Evolutionary conservation across 1,284 basidiomycete genomes (phyloP), one percentile per base, ranked within the genome.

Genomic region (Austropuccinia psidii): DNA sequence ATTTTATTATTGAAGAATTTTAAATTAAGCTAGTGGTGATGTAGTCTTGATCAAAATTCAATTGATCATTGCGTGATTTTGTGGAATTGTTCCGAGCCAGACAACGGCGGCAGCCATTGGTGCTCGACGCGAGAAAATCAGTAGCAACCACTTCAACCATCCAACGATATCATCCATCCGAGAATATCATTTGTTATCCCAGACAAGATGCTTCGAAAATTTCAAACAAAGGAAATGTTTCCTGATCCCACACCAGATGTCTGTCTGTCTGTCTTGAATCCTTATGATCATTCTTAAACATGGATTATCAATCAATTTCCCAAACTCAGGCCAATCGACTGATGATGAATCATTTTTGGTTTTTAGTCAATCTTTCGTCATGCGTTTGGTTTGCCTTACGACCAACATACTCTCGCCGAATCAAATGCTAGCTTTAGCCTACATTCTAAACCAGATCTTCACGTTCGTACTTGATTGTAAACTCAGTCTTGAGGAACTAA

Each of bases 371-470:
- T 74, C 39, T 73, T 73, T 62, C 61, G 70, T 24, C 62, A 73
- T 57, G 70, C 54, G 27, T 74, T 74, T 57, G 72, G 72, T 35
- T 41, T 74, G 41, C 72, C 72, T 55, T 41, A 66, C 45, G 61
- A 65, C 41, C 72, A 74, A 60, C 62, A 57, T 57, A 61, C 72
- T 6, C 39, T 74, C n/a, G 35, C 76, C 67, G 93, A 96, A 76
- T 93, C 96, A 77, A 93, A 89, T 78, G 91, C 93, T 17, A 90
- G 95, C 39, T 83, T 97, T 75, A 91, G 87, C 79, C 83, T 96
- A 43, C 84, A 91, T 76, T 90, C 88, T 24, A 85, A 90, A 77
- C 90, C 93, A 81, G 93, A 96, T 79, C 90, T 93, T 60, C 95
- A 94, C 83, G 93, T 94, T 83, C 84, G 92, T 87, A 29, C 39